Conservation (phyloP, 2,329 filamentous ascomycete species). For the Tolypocladium inflatum region DNA sequence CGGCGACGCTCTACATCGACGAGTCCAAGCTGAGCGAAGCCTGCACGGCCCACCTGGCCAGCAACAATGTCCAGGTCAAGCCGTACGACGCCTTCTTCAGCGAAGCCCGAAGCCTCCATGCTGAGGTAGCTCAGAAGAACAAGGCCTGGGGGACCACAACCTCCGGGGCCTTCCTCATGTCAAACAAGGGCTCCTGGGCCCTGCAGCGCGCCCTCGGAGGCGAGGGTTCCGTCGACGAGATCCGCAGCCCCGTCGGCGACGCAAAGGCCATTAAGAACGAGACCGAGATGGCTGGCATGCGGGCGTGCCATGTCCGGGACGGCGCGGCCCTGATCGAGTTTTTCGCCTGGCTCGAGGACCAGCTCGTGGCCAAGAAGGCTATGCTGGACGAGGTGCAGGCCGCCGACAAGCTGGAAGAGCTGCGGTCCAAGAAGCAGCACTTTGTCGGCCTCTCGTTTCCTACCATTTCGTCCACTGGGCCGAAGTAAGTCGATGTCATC, state of each 20-base stretch:
- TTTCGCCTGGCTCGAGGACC: slow-evolving; percentile 93
- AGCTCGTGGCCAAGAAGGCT: slow-evolving; percentile 64
- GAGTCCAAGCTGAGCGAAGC: slow-evolving; percentile 63
- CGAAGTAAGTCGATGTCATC: slow-evolving; percentile 42
- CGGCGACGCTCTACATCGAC: slow-evolving; percentile 77
- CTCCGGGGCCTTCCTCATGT: slow-evolving; percentile 67
- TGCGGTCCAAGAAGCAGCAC: slow-evolving; percentile 57
- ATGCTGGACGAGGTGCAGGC: slow-evolving; percentile 79
- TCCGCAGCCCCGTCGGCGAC: slow-evolving; percentile 78
- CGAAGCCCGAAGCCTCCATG: slow-evolving; percentile 56
- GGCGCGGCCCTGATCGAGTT: slow-evolving; percentile 85
- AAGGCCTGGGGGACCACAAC: slow-evolving; percentile 18
- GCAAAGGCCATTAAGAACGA: slow-evolving; percentile 93
- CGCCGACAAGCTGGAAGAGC: slow-evolving; percentile 80
- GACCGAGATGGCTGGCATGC: slow-evolving; percentile 83
- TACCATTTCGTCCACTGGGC: slow-evolving; percentile 89
- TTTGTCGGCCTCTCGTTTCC: slow-evolving; percentile 90
- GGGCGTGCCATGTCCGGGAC: slow-evolving; percentile 85
- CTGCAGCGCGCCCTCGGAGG: slow-evolving; percentile 79
- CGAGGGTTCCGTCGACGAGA: slow-evolving; percentile 74
- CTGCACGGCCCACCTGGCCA: slow-evolving; percentile 58
- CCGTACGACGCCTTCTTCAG: slow-evolving; percentile 76
- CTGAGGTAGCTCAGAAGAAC: slow-evolving; percentile 27
- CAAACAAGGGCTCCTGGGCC: slow-evolving; percentile 88
- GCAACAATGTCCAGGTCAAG: slow-evolving; percentile 62